These are phyloP conservation scores for Sphagnum fallax DNA, from an alignment of 228 moss, liverwort and hornwort species.

Conservation along the genomic window DNA sequence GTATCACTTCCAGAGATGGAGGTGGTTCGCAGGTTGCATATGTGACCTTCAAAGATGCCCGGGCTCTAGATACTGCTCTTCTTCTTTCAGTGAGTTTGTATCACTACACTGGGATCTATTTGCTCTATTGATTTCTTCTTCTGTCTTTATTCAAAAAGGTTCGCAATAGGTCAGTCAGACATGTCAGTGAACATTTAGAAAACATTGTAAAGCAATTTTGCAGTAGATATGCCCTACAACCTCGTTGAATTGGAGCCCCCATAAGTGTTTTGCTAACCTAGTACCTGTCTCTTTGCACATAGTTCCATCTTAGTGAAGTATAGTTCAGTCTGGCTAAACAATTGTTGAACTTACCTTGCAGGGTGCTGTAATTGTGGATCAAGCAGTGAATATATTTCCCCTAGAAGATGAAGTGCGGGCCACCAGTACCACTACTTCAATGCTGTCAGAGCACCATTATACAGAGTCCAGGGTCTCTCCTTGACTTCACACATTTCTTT, in stretches of 20 bases:
- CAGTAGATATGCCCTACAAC: not conserved
- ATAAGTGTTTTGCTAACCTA: not conserved
- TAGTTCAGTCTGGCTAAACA: not conserved
- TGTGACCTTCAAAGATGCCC: conserved; percentile 85
- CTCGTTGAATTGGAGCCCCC: not conserved
- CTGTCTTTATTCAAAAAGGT: not conserved
- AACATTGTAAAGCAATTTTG: not conserved
- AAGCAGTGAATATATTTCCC: conserved; percentile 70
- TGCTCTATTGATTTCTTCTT: not conserved
- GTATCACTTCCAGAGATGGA: conserved; percentile 26
- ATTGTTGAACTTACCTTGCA: conserved; percentile 14
- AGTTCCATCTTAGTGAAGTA: not conserved
- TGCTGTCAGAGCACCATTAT: conserved; percentile 14
- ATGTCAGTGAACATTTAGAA: not conserved
- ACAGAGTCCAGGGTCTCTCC: not conserved
- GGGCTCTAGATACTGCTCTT: conserved; percentile 85
- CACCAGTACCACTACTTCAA: conserved; percentile 37
- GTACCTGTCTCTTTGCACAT: not conserved
- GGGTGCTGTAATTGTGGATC: conserved; percentile 94
- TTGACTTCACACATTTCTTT: too few species aligned
- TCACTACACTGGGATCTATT: not conserved
- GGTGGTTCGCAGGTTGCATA: conserved; percentile 70
- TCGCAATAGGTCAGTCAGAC: not conserved
- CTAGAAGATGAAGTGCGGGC: conserved; percentile 69
- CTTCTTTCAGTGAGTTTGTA: conserved; percentile 72